Conservation (phyloP, 345 rosid species). For the Carallia brachiata region DNA sequence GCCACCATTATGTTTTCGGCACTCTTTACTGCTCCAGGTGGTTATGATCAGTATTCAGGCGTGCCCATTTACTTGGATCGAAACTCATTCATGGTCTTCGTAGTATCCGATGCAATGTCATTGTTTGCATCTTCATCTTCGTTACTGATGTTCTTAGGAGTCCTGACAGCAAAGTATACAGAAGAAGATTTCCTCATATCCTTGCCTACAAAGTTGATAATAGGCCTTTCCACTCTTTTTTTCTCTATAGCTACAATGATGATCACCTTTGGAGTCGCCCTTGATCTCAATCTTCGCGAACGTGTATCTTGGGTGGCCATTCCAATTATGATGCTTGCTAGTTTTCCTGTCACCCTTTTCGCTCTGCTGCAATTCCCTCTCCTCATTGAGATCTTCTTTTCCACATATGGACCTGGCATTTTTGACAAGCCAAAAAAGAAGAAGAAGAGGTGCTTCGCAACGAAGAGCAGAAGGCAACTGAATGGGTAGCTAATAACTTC, state of each 20-base stretch:
- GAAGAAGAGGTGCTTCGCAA: slow-evolving; percentile 16
- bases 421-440: slow-evolving; percentile 51
- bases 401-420: slow-evolving; percentile 61
- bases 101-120: slow-evolving; percentile 27
- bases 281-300: slow-evolving; percentile 28
- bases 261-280: slow-evolving; percentile 47
- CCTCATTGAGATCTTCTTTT: slow-evolving; percentile 55
- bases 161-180: slow-evolving; percentile 32
- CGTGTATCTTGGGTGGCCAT: slow-evolving; percentile 36
- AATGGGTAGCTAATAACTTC: too few species aligned
- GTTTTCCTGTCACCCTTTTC: slow-evolving; percentile 57
- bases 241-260: slow-evolving; percentile 72
- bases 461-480: not conserved
- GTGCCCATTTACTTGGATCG: slow-evolving; percentile 13
- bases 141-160: slow-evolving; percentile 27
- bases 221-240: slow-evolving; percentile 60
- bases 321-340: slow-evolving; percentile 51
- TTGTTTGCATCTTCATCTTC: slow-evolving; percentile 28
- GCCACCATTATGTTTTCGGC: slow-evolving; percentile 35
- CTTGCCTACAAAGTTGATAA: slow-evolving; percentile 40
- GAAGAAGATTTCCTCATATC: slow-evolving; percentile 33
- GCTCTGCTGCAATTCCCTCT: slow-evolving; percentile 64
- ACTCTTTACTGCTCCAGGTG: slow-evolving; percentile 30
- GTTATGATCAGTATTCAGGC: slow-evolving; percentile 18
- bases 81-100: slow-evolving; percentile 19